These are phyloP conservation scores for Fusarium ambrosium DNA, from an alignment of 2,329 filamentous ascomycete genomes.

Conservation along the genomic window DNA sequence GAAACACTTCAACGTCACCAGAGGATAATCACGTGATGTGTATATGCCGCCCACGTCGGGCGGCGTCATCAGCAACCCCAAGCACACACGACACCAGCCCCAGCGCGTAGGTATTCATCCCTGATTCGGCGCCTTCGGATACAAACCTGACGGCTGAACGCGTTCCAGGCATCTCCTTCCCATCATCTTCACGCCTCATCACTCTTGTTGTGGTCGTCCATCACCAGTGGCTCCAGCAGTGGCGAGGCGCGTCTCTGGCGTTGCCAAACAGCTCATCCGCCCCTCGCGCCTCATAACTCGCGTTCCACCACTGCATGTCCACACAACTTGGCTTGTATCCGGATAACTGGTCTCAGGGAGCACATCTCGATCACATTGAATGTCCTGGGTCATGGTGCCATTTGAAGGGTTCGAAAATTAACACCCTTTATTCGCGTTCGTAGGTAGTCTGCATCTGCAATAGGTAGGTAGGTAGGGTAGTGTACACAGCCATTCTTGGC, in stretches of 20 bases:
- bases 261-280: constrained; percentile 34
- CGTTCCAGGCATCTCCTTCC: constrained; percentile 25
- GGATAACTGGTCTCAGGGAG: constrained; percentile 47
- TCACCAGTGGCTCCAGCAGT: constrained; percentile 11
- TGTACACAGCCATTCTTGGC: constrained; percentile 49
- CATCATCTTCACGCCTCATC: constrained; percentile 21
- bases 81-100: constrained; percentile 35
- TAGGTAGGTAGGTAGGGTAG: constrained; percentile 28
- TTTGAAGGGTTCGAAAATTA: constrained; percentile 43
- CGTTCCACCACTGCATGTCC: constrained; percentile 47
- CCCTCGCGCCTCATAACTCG: constrained; percentile 45
- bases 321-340: constrained; percentile 49
- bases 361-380: constrained; percentile 42
- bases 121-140: constrained; percentile 40
- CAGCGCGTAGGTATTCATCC: constrained; percentile 26
- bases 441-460: constrained; percentile 49
- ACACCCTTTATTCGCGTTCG: constrained; percentile 47
- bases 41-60: constrained; percentile 34
- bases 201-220: constrained; percentile 11
- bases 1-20: constrained; percentile 55
- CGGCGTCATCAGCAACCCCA: constrained; percentile 44
- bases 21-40: constrained; percentile 51
- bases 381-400: constrained; percentile 24
- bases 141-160: constrained; percentile 33
- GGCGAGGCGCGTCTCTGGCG: constrained; percentile 34